Conservation (phyloP, 495 filamentous ascomycete genomes). For the Trichoderma gamsii region DNA sequence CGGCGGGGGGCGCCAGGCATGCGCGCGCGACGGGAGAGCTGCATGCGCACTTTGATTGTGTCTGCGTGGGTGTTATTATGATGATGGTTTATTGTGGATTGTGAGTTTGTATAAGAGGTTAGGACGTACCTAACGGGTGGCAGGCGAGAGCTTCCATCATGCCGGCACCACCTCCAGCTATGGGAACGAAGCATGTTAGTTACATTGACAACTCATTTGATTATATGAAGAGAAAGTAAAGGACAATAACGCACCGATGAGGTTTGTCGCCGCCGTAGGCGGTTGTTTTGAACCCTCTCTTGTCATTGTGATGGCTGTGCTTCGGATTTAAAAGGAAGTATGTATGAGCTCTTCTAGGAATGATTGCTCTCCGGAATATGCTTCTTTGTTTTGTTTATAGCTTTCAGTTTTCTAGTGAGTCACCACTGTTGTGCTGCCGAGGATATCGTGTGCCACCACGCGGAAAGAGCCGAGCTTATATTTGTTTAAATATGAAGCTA, state of each 20-base stretch:
- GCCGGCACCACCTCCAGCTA: constrained; percentile 94
- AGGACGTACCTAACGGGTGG: constrained; percentile 80
- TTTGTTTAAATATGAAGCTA: too few species aligned
- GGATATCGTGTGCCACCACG: background rate
- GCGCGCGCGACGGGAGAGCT: constrained; percentile 81
- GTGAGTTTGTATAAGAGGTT: background rate
- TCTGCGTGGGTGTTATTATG: constrained; percentile 40
- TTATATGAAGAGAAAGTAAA: background rate
- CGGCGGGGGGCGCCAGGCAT: constrained; percentile 76
- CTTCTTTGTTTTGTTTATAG: too few species aligned
- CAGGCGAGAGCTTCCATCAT: constrained; percentile 99
- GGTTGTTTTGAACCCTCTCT: constrained; percentile 53
- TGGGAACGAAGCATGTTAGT: constrained; percentile 25
- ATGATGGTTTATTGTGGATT: background rate
- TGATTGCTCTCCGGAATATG: too few species aligned
- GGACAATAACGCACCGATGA: constrained; percentile 65
- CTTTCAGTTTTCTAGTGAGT: background rate
- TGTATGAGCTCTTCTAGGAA: too few species aligned
- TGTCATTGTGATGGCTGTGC: background rate
- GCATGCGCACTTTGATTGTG: constrained; percentile 99
- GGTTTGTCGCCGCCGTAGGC: constrained; percentile 80
- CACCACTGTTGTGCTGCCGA: background rate
- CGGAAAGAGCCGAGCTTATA: background rate
- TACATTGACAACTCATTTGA: background rate
- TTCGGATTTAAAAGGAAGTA: background rate